phyloP scores from a whole-genome alignment of 164 flowering plant species.

The Buxus sempervirens region DNA sequence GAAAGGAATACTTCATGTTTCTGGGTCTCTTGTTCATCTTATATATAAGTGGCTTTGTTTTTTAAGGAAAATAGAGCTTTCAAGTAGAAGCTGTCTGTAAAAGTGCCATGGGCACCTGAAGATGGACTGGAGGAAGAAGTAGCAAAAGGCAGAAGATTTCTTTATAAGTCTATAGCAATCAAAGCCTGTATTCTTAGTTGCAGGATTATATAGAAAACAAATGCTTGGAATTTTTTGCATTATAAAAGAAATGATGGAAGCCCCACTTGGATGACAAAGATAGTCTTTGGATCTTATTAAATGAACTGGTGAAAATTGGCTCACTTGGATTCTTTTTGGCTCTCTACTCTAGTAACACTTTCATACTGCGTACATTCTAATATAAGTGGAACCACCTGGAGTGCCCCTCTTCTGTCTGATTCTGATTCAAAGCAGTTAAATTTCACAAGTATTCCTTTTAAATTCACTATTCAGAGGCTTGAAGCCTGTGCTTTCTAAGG shows the following conservation, averaged over 20 bases:
- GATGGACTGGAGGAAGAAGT: constrained; percentile 1
- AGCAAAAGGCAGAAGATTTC: not conserved
- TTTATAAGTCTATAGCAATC: not conserved
- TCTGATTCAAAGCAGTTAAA: too few species aligned
- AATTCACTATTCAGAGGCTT: not conserved
- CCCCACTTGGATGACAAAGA: constrained; percentile 25
- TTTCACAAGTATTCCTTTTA: not conserved
- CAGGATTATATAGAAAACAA: constrained; percentile 1
- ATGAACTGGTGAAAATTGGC: constrained; percentile 5
- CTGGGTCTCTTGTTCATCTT: constrained; percentile 10
- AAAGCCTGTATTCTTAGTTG: constrained; percentile 2
- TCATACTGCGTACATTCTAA: not conserved
- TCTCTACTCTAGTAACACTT: not conserved
- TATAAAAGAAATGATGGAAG: constrained; percentile 9
- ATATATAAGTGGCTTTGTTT: constrained; percentile 7
- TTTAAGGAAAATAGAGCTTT: constrained; percentile 7
- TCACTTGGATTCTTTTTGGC: constrained; percentile 19
- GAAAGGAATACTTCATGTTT: constrained; percentile 7
- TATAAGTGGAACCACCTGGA: not conserved
- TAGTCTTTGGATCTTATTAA: constrained; percentile 16
- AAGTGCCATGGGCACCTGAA: not conserved
- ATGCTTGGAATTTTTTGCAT: constrained; percentile 10
- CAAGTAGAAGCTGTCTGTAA: constrained; percentile 1
- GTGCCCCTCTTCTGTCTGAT: not conserved
- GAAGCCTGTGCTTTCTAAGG: not conserved